Conservation (phyloP, 331 rosid genomes). For the Telfairia occidentalis region DNA sequence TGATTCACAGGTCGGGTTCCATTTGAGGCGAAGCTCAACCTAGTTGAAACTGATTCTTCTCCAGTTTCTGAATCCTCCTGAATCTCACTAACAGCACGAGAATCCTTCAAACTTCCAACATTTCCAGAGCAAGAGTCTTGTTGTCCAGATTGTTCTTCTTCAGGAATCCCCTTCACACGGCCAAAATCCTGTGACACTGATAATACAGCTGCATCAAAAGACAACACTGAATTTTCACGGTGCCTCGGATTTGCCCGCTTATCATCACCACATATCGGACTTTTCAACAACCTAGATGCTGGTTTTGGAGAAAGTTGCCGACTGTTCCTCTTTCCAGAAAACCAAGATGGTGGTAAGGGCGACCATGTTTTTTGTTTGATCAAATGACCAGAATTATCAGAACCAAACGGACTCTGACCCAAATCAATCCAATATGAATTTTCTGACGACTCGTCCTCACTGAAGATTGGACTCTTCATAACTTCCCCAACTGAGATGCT, state of each 20-base stretch:
- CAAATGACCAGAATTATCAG: conserved; percentile 34
- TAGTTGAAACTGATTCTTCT: conserved; percentile 11
- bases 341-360: conserved; percentile 36
- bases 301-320: conserved; percentile 22
- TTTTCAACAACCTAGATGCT: conserved; percentile 16
- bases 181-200: conserved; percentile 28
- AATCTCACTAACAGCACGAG: conserved; percentile 18
- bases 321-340: conserved; percentile 23
- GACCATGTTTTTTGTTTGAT: conserved; percentile 25
- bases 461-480: conserved; percentile 44
- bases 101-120: conserved; percentile 7
- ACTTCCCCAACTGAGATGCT: conserved; percentile 42
- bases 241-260: conserved; percentile 13
- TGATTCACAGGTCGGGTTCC: conserved; percentile 1
- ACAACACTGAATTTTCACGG: conserved; percentile 24
- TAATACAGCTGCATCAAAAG: conserved; percentile 45
- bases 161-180: conserved; percentile 31
- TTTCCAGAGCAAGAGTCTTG: conserved; percentile 17
- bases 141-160: conserved; percentile 25
- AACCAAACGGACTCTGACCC: conserved; percentile 40
- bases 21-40: conserved; percentile 1
- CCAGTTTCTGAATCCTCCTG: conserved; percentile 21
- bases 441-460: conserved; percentile 44
- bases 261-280: conserved; percentile 22
- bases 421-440: conserved; percentile 45